These are phyloP conservation scores for Dalbergia oliveri DNA, from an alignment of 306 rosid species.

Conservation along the genomic window DNA sequence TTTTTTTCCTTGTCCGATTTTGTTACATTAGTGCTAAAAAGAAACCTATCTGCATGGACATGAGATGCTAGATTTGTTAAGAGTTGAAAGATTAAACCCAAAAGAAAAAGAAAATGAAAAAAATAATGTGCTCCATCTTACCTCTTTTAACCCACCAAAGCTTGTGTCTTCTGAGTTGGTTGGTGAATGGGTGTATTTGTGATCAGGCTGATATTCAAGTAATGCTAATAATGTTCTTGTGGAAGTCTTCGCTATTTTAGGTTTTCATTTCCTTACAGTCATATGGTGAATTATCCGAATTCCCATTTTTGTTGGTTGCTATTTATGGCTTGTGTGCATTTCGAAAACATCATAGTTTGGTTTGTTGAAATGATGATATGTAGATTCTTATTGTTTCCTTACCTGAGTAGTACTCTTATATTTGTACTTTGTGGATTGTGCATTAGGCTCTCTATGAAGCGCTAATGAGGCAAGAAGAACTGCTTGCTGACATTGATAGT, in stretches of 20 bases:
- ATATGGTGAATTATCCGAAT: constrained; percentile 1
- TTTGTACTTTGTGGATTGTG: constrained; percentile 36
- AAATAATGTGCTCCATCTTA: not conserved
- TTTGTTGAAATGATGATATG: not conserved
- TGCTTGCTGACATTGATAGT: constrained; percentile 86
- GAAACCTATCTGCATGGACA: not conserved
- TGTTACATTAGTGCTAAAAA: constrained; percentile 3
- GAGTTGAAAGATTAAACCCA: constrained; percentile 10
- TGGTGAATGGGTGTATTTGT: too few relatives aligned
- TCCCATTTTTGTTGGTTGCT: too few relatives aligned
- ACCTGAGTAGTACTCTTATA: constrained; percentile 26
- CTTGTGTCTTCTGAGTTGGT: too few relatives aligned
- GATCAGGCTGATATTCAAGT: too few relatives aligned
- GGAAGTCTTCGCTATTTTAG: not conserved
- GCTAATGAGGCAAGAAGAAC: constrained; percentile 92
- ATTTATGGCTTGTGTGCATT: constrained; percentile 14
- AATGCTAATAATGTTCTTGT: not conserved
- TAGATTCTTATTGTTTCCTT: constrained; percentile 33
- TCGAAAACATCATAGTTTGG: constrained; percentile 22
- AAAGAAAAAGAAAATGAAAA: not conserved
- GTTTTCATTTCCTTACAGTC: constrained; percentile 11
- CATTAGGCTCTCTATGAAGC: constrained; percentile 90
- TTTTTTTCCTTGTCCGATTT: not conserved
- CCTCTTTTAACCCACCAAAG: not conserved
- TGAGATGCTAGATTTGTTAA: not conserved